Percentiles rank a stretch among this genome's conserved stretches.
Conservation (phyloP, 2,329 filamentous ascomycete species). For the Nemania diffusa region DNA sequence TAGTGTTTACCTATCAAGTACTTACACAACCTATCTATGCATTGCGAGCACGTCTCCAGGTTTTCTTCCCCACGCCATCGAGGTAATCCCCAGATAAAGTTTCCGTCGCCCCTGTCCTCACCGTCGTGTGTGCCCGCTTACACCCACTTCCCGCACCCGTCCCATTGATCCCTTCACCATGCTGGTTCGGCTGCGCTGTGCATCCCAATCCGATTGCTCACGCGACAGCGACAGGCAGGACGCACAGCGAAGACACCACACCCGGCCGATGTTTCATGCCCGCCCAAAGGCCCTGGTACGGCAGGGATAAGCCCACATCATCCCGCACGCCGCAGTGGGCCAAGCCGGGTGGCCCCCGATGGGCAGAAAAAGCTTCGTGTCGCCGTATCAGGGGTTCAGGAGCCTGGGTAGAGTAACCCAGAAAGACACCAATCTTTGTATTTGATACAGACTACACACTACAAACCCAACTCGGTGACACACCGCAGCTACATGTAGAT, state of each 20-base stretch:
- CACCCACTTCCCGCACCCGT: slow-evolving; percentile 25
- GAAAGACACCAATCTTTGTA: slow-evolving; percentile 6
- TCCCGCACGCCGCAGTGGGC: slow-evolving; percentile 30
- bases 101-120: slow-evolving; percentile 20
- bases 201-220: slow-evolving; percentile 24
- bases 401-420: not conserved
- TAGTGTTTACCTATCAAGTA: slow-evolving; percentile 3
- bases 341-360: slow-evolving; percentile 26
- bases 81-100: slow-evolving; percentile 22
- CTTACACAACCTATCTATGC: not conserved
- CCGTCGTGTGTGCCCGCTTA: slow-evolving; percentile 30
- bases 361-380: slow-evolving; percentile 20
- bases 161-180: slow-evolving; percentile 15
- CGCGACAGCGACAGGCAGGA: slow-evolving; percentile 25
- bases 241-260: not conserved
- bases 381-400: slow-evolving; percentile 10
- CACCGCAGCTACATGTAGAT: slow-evolving; percentile 3
- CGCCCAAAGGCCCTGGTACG: not conserved
- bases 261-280: slow-evolving; percentile 14
- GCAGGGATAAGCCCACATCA: slow-evolving; percentile 21
- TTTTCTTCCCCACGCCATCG: slow-evolving; percentile 38
- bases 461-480: not conserved
- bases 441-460: slow-evolving; percentile 13
- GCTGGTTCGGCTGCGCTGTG: slow-evolving; percentile 6
- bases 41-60: slow-evolving; percentile 20